A percentile compares a stretch with the other conserved stretches of the same genome.
phyloP scores from a whole-genome alignment of 2,329 filamentous ascomycete species.

The Xylaria sp. region DNA sequence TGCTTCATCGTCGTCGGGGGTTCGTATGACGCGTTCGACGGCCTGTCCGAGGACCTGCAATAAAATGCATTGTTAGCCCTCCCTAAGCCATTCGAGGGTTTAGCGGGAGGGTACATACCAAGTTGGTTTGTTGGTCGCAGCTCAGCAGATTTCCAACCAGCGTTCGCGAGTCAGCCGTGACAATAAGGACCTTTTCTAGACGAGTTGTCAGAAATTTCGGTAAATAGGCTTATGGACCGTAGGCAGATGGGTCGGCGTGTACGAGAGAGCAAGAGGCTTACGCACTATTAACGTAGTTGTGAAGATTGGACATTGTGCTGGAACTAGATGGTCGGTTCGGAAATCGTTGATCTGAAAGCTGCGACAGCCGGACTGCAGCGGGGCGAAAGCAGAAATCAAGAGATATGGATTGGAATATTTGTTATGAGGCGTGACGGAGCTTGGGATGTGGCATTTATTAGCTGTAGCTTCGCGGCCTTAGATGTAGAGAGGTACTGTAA shows the following conservation, averaged over 20 bases:
- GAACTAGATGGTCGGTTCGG: not conserved
- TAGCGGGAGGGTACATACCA: constrained; percentile 52
- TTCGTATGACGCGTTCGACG: constrained; percentile 87
- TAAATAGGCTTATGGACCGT: constrained; percentile 12
- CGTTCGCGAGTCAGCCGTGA: constrained; percentile 91
- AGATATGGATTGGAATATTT: not conserved
- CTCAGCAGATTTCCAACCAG: constrained; percentile 81
- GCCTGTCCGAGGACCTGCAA: constrained; percentile 76
- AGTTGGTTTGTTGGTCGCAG: constrained; percentile 90
- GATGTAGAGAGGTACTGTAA: not conserved
- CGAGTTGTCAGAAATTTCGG: constrained; percentile 39
- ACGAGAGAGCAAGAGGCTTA: constrained; percentile 9
- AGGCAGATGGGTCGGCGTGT: not conserved
- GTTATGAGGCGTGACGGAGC: not conserved
- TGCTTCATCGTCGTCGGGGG: constrained; percentile 79
- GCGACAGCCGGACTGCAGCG: not conserved
- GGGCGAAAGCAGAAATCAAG: not conserved
- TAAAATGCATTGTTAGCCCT: not conserved
- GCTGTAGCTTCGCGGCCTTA: not conserved
- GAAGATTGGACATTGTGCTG: constrained; percentile 42
- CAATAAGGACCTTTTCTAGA: constrained; percentile 86
- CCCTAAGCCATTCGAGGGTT: not conserved
- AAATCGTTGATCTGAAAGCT: not conserved
- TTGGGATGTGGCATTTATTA: not conserved
- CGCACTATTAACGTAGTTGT: constrained; percentile 42